Base-by-base conservation (phyloP, 371 early-diverging fungal species). In the Mucor mucedo region DNA sequence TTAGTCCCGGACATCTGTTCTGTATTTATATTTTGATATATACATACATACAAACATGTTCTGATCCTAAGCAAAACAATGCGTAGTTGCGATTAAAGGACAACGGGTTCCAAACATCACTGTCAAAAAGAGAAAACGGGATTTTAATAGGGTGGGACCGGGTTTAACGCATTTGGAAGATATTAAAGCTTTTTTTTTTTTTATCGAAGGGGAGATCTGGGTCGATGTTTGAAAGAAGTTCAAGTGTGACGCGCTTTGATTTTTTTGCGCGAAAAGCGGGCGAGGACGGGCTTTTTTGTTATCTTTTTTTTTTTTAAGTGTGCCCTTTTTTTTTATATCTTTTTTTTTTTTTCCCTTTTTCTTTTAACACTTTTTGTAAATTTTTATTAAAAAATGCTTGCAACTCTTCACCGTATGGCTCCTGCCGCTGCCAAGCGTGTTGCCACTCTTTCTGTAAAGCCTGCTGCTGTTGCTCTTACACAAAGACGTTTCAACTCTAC, bases 401-500 rank as follows among this genome's bases (percentile, higher is more conserved):
- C 78, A 61, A 71, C 76, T 32, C 61, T 80, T 52, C 56, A 77
- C 47, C 78, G 76, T 69, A 70, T 80, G 63, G 81, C 78, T 65
- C 81, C 81, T 65, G 60, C 71, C 41, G 76, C 81, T 49, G 71
- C 68, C 49, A 66, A 68, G 59, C 76, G 71, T 52, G 72, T 65
- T 48, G 72, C 74, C 55, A 47, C 68, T 48, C 56, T 60, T 56
- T 72, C 70, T 28, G 60, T 62, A 47, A 77, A 77, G 69, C 78
- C 78, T 21, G 68, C 76, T 27, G 50, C 72, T 60, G 64, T 66
- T 64, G 64, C 74, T 61, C 54, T 71, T n/a, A 57, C 73, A 60
- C 81, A 80, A 68, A 71, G 74, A 64, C 76, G 81, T 58, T 78
- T 74, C 71, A 74, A 74, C 66, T 80, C 81, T 29, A 69, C 52